These are phyloP conservation scores for Pogostemon cablin DNA, from an alignment of 257 asterid genomes.

Conservation along the genomic window DNA sequence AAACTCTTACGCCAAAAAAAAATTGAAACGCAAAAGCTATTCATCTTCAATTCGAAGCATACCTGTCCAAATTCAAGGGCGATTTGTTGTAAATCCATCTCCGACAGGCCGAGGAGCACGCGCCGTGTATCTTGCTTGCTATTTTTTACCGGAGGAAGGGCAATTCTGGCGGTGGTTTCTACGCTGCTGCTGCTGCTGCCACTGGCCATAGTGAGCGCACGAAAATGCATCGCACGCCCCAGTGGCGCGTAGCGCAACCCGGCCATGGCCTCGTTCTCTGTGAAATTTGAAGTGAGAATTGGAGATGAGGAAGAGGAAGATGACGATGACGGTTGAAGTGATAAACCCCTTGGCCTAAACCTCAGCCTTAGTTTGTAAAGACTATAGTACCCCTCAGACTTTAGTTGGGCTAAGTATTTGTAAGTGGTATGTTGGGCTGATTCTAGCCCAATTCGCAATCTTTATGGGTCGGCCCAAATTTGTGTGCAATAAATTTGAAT, in stretches of 20 bases:
- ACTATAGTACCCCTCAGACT: conserved; percentile 12
- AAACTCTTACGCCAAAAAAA: not conserved
- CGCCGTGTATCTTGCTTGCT: conserved; percentile 46
- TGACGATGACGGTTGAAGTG: conserved; percentile 9
- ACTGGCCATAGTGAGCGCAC: conserved; percentile 49
- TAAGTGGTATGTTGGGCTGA: not conserved
- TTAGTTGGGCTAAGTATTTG: too few species aligned
- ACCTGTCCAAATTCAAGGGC: conserved; percentile 78
- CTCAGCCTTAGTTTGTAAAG: conserved; percentile 24
- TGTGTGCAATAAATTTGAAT: too few species aligned
- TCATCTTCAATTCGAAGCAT: not conserved
- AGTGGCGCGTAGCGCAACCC: conserved; percentile 56
- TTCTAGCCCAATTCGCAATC: too few species aligned
- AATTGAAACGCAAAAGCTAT: not conserved
- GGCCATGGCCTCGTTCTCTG: conserved; percentile 51
- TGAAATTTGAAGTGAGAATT: conserved; percentile 7
- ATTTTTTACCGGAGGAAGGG: conserved; percentile 45
- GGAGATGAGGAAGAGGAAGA: conserved; percentile 29
- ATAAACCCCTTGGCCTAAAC: conserved; percentile 31
- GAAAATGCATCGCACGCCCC: conserved; percentile 48
- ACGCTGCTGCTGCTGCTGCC: conserved; percentile 32
- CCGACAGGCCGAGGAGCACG: conserved; percentile 86
- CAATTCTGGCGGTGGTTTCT: conserved; percentile 36
- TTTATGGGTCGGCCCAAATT: too few species aligned
- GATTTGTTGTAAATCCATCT: conserved; percentile 73